Evolutionary conservation across 2,329 filamentous ascomycete species (phyloP).

Genomic region (Colletotrichum neosansevieriae): DNA sequence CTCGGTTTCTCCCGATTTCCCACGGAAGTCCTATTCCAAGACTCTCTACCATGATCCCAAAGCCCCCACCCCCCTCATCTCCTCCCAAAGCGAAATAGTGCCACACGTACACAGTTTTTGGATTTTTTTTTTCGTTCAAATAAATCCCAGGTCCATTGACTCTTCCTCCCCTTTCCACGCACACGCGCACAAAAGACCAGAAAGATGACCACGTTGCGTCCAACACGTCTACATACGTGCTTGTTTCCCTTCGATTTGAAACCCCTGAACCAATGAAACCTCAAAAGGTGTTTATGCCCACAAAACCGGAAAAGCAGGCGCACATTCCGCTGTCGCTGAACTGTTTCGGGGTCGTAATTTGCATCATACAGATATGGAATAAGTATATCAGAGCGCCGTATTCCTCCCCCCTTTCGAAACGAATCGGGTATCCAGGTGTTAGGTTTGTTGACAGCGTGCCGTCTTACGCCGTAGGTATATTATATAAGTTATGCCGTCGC

Average conservation of each 20-base stretch:
- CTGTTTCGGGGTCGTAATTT: constrained; percentile 34
- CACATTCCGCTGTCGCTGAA: constrained; percentile 17
- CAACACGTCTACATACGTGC: background rate
- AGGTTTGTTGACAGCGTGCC: constrained; percentile 30
- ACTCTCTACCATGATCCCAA: background rate
- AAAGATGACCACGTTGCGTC: background rate
- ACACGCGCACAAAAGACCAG: background rate
- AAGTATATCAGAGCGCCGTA: constrained; percentile 36
- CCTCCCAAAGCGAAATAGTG: background rate
- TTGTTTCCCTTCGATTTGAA: constrained; percentile 1
- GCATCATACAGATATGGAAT: constrained; percentile 37
- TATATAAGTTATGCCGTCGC: constrained; percentile 36
- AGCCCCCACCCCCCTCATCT: background rate
- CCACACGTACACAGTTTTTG: constrained; percentile 10
- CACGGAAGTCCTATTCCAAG: background rate
- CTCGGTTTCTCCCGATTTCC: too few species aligned
- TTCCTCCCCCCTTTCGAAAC: constrained; percentile 15
- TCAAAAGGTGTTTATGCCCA: constrained; percentile 11
- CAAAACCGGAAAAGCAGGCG: constrained; percentile 10
- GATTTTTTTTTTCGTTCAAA: background rate
- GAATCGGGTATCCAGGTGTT: constrained; percentile 39
- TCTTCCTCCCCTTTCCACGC: background rate
- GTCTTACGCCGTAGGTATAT: constrained; percentile 39
- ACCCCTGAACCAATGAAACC: constrained; percentile 11
- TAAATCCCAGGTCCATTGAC: background rate